phyloP scores from a whole-genome alignment of 345 rosid species.

The Citropsis articulata region DNA sequence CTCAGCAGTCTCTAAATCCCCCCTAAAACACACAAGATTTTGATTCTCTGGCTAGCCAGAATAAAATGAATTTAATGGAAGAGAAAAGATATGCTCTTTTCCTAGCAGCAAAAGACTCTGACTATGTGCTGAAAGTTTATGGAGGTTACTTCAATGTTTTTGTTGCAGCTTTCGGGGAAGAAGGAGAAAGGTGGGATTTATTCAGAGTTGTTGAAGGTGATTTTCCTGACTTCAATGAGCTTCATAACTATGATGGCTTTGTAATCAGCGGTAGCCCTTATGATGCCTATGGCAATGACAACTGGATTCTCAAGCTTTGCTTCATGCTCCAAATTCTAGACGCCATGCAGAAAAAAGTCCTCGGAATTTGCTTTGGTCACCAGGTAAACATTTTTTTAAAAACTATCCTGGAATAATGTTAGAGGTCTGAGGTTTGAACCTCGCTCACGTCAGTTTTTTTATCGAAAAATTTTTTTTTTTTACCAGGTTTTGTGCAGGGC shows the following conservation, averaged over 20 bases:
- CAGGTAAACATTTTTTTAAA: slow-evolving; percentile 47
- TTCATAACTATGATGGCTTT: slow-evolving; percentile 67
- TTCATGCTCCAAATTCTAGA: slow-evolving; percentile 57
- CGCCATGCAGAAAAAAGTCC: slow-evolving; percentile 74
- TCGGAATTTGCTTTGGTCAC: slow-evolving; percentile 95
- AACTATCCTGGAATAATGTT: background rate
- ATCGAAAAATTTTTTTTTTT: background rate
- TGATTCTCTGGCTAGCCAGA: background rate
- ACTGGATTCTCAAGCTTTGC: slow-evolving; percentile 77
- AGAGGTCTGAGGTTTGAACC: background rate
- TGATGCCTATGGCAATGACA: slow-evolving; percentile 71
- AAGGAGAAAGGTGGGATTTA: slow-evolving; percentile 79
- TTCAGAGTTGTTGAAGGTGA: slow-evolving; percentile 75
- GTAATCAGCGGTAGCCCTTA: slow-evolving; percentile 81
- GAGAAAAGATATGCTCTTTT: slow-evolving; percentile 53
- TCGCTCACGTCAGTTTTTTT: background rate
- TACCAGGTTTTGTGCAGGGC: slow-evolving; percentile 76
- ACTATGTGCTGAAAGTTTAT: slow-evolving; percentile 58
- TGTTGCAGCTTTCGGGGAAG: slow-evolving; percentile 63
- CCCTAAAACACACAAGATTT: background rate
- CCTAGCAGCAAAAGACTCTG: slow-evolving; percentile 73
- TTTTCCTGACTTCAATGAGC: slow-evolving; percentile 65
- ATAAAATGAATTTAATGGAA: slow-evolving; percentile 8
- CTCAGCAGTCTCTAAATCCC: background rate
- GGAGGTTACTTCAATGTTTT: slow-evolving; percentile 89